Conservation (phyloP, 1,284 basidiomycete species). For the Mycosarcoma maydis region DNA sequence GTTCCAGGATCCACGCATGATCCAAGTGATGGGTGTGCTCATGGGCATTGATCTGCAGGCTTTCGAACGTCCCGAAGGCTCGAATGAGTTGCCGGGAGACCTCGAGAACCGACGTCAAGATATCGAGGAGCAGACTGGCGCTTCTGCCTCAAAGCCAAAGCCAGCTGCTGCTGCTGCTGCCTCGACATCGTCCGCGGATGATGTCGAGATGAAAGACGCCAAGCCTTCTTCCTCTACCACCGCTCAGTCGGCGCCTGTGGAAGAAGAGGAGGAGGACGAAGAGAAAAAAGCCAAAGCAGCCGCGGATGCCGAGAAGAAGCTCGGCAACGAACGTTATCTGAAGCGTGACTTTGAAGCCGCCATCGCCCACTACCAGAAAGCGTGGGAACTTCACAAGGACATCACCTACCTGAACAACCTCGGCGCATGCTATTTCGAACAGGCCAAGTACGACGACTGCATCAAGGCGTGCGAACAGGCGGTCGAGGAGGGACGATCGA, state of each 20-base stretch:
- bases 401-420: slow-evolving; percentile 79
- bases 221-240: slow-evolving; percentile 2
- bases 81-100: slow-evolving; percentile 79
- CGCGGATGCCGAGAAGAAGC: slow-evolving; percentile 68
- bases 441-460: slow-evolving; percentile 87
- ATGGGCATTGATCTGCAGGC: slow-evolving; percentile 95
- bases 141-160: slow-evolving; percentile 8
- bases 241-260: slow-evolving; percentile 8
- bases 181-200: slow-evolving; percentile 16
- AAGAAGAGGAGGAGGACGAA: slow-evolving; percentile 46
- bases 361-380: slow-evolving; percentile 72
- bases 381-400: slow-evolving; percentile 94
- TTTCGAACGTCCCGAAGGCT: slow-evolving; percentile 84
- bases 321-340: slow-evolving; percentile 86
- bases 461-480: slow-evolving; percentile 94
- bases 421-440: slow-evolving; percentile 89
- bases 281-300: slow-evolving; percentile 54
- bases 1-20: slow-evolving; percentile 87
- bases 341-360: slow-evolving; percentile 72
- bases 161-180: slow-evolving; percentile 1
- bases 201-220: slow-evolving; percentile 42
- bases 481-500: slow-evolving; percentile 85
- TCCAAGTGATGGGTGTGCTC: slow-evolving; percentile 84
- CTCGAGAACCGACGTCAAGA: slow-evolving; percentile 61
- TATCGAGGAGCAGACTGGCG: slow-evolving; percentile 60